Conservation (phyloP, 2,329 filamentous ascomycete species). For the Fusarium sp. region DNA sequence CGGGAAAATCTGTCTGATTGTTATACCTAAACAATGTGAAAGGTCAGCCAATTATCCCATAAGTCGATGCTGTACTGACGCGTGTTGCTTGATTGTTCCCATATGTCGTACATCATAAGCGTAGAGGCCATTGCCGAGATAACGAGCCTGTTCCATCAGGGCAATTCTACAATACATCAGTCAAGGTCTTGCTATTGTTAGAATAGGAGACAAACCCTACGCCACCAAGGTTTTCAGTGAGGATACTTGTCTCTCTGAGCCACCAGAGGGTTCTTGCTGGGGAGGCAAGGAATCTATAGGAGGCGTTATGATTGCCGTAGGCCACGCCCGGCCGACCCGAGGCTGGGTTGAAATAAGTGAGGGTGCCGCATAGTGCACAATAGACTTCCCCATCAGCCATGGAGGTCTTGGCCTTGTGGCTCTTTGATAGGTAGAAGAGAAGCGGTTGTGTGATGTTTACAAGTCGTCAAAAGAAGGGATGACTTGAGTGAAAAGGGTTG, state of each 20-base stretch:
- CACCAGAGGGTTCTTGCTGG: background rate
- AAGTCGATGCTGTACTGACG: background rate
- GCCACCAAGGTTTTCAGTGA: background rate
- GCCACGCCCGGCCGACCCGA: background rate
- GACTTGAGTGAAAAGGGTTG: background rate
- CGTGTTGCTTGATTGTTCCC: background rate
- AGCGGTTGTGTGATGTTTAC: background rate
- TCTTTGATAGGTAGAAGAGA: background rate
- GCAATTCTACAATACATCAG: background rate
- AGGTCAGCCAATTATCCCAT: background rate
- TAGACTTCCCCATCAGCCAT: background rate
- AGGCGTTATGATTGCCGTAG: background rate
- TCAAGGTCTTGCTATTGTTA: background rate
- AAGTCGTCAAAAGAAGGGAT: background rate
- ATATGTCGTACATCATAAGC: background rate
- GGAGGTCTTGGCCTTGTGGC: background rate
- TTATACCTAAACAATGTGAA: background rate
- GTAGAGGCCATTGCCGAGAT: background rate
- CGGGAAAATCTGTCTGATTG: background rate
- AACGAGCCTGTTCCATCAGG: background rate
- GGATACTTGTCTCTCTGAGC: background rate
- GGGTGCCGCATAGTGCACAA: background rate
- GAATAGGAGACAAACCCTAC: background rate
- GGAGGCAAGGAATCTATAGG: background rate
- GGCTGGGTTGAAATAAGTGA: background rate